These are phyloP conservation scores for Rhodocollybia butyracea DNA, from an alignment of 768 basidiomycete species.

Conservation along the genomic window DNA sequence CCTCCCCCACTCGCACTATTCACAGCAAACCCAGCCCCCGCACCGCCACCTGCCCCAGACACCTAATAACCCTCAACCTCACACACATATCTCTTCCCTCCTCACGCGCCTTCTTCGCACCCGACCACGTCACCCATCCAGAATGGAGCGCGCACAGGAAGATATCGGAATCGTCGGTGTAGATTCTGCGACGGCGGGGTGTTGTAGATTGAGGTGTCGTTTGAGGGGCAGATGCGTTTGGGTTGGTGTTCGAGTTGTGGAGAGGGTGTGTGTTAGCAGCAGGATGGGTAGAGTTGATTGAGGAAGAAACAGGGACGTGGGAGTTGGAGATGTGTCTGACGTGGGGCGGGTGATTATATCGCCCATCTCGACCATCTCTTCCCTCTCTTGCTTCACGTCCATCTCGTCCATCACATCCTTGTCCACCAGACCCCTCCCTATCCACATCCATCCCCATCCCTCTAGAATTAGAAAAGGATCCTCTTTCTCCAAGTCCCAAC, in stretches of 20 bases:
- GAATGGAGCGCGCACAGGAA: constrained; percentile 68
- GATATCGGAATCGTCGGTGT: constrained; percentile 77
- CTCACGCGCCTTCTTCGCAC: constrained; percentile 32
- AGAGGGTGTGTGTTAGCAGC: background rate
- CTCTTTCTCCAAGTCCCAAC: too few species aligned
- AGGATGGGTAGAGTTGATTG: background rate
- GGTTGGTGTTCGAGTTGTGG: background rate
- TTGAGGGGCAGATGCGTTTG: background rate
- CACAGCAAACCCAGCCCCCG: background rate
- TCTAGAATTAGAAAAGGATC: too few species aligned
- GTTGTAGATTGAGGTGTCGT: background rate
- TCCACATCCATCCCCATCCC: background rate
- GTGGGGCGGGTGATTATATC: too few species aligned
- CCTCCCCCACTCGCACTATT: background rate
- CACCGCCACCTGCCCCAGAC: constrained; percentile 19
- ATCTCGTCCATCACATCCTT: background rate
- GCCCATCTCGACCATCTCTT: constrained; percentile 14
- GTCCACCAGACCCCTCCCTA: background rate
- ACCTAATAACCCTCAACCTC: constrained; percentile 37
- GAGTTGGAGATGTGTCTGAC: too few species aligned
- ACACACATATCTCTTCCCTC: constrained; percentile 38
- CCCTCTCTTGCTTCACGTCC: constrained; percentile 13
- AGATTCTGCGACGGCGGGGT: constrained; percentile 48
- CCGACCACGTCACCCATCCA: constrained; percentile 51
- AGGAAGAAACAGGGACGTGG: background rate